These are phyloP conservation scores for Dryas integrifolia DNA, from an alignment of 331 rosid species.

Conservation along the genomic window DNA sequence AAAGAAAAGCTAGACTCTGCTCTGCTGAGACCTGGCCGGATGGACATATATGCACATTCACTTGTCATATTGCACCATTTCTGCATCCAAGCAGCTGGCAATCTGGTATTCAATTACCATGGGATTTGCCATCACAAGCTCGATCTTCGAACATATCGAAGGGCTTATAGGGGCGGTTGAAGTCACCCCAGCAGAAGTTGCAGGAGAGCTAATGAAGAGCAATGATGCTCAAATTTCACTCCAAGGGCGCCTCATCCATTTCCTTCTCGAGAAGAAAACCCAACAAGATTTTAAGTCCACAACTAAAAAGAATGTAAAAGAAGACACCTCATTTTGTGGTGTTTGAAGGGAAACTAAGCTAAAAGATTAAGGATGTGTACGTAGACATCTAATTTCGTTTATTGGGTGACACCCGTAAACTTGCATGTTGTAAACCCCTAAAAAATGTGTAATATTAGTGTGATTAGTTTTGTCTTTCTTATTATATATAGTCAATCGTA, in stretches of 20 bases:
- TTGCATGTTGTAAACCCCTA: too few species aligned
- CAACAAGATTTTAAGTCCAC: not conserved
- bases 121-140: conserved; percentile 19
- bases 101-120: conserved; percentile 15
- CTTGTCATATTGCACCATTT: conserved; percentile 12
- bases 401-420: too few species aligned
- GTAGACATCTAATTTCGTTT: too few species aligned
- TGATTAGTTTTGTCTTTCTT: too few species aligned
- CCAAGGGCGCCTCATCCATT: conserved; percentile 20
- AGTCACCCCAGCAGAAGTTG: conserved; percentile 39
- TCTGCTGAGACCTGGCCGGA: conserved; percentile 10
- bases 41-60: conserved; percentile 23
- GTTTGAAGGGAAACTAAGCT: not conserved
- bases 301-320: not conserved
- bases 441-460: too few species aligned
- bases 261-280: conserved; percentile 25
- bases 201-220: conserved; percentile 27
- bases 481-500: too few species aligned
- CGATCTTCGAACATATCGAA: conserved; percentile 28
- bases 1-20: conserved; percentile 28
- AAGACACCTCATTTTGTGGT: not conserved
- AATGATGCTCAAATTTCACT: conserved; percentile 1
- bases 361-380: too few species aligned
- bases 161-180: conserved; percentile 19
- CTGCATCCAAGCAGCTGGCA: conserved; percentile 19